Evolutionary conservation across 306 rosid species (phyloP).

Genomic region (Begonia peltatifolia): DNA sequence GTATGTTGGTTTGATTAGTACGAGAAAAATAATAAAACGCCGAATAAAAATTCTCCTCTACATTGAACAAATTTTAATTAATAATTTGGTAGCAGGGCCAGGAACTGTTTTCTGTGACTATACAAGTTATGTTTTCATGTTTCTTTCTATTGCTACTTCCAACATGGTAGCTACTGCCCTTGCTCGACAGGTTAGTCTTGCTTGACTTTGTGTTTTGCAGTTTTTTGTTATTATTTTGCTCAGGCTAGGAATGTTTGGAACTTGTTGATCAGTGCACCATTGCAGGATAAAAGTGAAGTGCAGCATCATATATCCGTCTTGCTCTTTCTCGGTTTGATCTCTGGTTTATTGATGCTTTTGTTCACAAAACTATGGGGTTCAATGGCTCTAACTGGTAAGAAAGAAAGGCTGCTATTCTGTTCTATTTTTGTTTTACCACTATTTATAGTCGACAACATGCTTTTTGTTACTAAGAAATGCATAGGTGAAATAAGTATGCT

Average conservation of each 20-base stretch:
- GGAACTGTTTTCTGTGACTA: slow-evolving; percentile 79
- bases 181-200: slow-evolving; percentile 48
- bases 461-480: slow-evolving; percentile 12
- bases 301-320: slow-evolving; percentile 61
- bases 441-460: slow-evolving; percentile 10
- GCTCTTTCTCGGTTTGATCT: slow-evolving; percentile 70
- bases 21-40: background rate
- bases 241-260: background rate
- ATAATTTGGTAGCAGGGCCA: slow-evolving; percentile 39
- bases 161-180: slow-evolving; percentile 92
- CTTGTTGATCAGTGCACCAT: slow-evolving; percentile 6
- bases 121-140: slow-evolving; percentile 70
- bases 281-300: slow-evolving; percentile 73
- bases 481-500: slow-evolving; percentile 18
- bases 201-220: background rate
- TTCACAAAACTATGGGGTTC: slow-evolving; percentile 62
- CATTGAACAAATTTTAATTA: background rate
- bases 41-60: background rate
- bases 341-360: slow-evolving; percentile 69
- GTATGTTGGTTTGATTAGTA: background rate
- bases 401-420: background rate
- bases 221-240: background rate
- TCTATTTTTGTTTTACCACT: background rate
- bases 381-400: slow-evolving; percentile 56
- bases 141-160: slow-evolving; percentile 83